These are phyloP conservation scores for Candolleomyces eurysporus DNA, from an alignment of 768 basidiomycete species.

Conservation along the genomic window DNA sequence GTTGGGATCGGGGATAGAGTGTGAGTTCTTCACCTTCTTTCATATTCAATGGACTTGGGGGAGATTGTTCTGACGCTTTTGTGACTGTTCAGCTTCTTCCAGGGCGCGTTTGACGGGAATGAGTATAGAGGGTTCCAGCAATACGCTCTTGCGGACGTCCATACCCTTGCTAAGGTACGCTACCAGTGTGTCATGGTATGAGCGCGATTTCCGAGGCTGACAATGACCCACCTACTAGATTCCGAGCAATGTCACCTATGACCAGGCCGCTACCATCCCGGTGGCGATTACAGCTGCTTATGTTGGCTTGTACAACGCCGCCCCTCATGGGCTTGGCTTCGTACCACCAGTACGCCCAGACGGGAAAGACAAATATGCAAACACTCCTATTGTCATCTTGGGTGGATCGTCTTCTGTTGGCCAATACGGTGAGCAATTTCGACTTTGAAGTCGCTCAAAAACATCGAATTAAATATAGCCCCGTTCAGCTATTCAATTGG, in stretches of 20 bases:
- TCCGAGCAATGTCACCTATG: constrained; percentile 34
- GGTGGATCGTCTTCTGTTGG: constrained; percentile 29
- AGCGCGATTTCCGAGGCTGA: too few species aligned
- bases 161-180: constrained; percentile 34
- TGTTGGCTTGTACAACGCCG: constrained; percentile 29
- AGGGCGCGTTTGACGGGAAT: constrained; percentile 33
- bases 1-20: constrained; percentile 52
- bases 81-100: constrained; percentile 34
- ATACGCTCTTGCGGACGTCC: constrained; percentile 34
- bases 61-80: not conserved
- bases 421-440: constrained; percentile 18
- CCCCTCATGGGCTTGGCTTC: constrained; percentile 22
- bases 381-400: constrained; percentile 27
- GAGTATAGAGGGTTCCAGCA: constrained; percentile 39
- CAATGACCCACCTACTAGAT: constrained; percentile 20
- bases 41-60: not conserved
- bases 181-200: too few species aligned
- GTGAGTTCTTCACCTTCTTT: constrained; percentile 25
- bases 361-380: constrained; percentile 25
- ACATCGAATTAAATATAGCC: too few species aligned
- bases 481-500: constrained; percentile 32
- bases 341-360: constrained; percentile 20
- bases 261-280: constrained; percentile 41
- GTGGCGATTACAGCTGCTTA: constrained; percentile 36
- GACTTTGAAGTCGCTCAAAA: not conserved